These are phyloP conservation scores for Albugo laibachii DNA, from an alignment of 352 stramenopile genomes.

Conservation along the genomic window DNA sequence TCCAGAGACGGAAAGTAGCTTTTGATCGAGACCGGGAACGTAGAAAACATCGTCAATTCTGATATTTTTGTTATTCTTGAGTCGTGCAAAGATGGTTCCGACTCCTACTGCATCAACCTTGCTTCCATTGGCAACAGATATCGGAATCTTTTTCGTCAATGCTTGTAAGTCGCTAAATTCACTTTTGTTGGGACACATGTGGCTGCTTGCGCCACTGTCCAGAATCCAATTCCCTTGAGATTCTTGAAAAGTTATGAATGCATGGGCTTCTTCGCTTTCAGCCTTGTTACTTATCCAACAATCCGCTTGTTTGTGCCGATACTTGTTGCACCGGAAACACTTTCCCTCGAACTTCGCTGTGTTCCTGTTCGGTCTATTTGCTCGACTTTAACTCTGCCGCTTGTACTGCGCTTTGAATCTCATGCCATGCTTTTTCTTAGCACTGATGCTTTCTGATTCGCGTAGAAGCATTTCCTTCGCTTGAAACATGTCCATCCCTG, in stretches of 20 bases:
- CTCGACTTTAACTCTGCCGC: no score
- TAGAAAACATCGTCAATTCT: neutral
- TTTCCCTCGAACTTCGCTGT: neutral
- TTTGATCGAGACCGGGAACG: neutral
- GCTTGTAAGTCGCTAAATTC: slow-evolving; percentile 4
- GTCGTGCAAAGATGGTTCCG: slow-evolving; percentile 1
- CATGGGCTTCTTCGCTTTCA: neutral
- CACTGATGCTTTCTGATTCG: slow-evolving; percentile 2
- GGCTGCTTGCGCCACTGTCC: slow-evolving; percentile 9
- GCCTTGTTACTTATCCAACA: neutral
- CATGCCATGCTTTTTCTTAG: neutral
- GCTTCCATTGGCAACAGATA: slow-evolving; percentile 5
- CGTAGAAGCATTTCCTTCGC: slow-evolving; percentile 10
- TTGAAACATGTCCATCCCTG: no score
- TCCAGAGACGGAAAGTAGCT: neutral
- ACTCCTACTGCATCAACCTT: slow-evolving; percentile 3
- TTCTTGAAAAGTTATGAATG: neutral
- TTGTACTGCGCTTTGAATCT: neutral
- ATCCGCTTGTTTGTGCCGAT: neutral
- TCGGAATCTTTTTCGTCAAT: no score
- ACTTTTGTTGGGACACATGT: slow-evolving; percentile 6
- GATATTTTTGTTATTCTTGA: neutral
- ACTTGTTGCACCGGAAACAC: neutral
- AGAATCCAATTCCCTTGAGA: neutral
- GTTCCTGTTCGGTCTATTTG: no score